A percentile compares a stretch with the other conserved stretches of the same genome.
phyloP scores from a whole-genome alignment of 2,329 filamentous ascomycete species.

The Mycocentrospora acerina region DNA sequence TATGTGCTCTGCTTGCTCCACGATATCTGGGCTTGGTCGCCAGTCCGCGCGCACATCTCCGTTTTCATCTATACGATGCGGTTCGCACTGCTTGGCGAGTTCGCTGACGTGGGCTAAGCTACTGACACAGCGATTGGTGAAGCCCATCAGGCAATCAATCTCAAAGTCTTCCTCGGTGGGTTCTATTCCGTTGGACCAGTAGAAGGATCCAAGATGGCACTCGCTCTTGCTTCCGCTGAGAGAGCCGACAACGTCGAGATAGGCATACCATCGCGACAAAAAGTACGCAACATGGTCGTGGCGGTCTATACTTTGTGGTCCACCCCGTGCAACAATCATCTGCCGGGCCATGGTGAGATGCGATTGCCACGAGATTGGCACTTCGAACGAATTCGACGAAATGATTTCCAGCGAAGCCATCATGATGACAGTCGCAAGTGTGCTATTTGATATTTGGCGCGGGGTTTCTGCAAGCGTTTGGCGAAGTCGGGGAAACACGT shows the following conservation, averaged over 20 bases:
- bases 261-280: slow-evolving; percentile 79
- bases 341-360: slow-evolving; percentile 75
- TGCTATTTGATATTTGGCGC: slow-evolving; percentile 63
- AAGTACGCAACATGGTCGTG: slow-evolving; percentile 65
- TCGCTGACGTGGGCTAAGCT: slow-evolving; percentile 72
- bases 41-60: slow-evolving; percentile 57
- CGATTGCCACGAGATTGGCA: slow-evolving; percentile 77
- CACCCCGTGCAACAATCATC: slow-evolving; percentile 68
- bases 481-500: slow-evolving; percentile 74
- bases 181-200: slow-evolving; percentile 48
- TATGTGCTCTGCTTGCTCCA: slow-evolving; percentile 60
- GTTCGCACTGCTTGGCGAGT: slow-evolving; percentile 68
- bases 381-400: slow-evolving; percentile 76
- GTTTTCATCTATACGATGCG: slow-evolving; percentile 60
- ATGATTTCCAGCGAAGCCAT: slow-evolving; percentile 81
- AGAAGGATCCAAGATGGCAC: slow-evolving; percentile 44
- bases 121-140: slow-evolving; percentile 70
- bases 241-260: slow-evolving; percentile 76
- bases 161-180: slow-evolving; percentile 63
- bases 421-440: slow-evolving; percentile 81
- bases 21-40: slow-evolving; percentile 58
- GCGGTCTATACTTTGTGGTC: slow-evolving; percentile 57
- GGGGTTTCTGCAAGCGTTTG: slow-evolving; percentile 60
- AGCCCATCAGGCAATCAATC: slow-evolving; percentile 80
- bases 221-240: slow-evolving; percentile 60